Base-by-base conservation (phyloP, 768 basidiomycete genomes). In the Chiua virens region DNA sequence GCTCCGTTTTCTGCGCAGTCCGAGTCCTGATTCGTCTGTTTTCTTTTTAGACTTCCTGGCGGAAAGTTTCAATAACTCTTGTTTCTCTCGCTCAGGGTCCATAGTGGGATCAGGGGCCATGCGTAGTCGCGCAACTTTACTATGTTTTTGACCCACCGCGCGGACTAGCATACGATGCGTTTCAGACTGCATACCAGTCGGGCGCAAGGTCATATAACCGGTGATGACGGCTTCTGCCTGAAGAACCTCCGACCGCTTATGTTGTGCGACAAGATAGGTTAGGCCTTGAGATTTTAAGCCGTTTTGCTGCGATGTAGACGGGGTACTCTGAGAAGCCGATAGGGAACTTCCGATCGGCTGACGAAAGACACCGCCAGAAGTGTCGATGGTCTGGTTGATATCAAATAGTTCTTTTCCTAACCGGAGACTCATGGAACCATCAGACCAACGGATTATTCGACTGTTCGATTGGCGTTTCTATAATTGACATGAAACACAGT, bases 321-420 rank as follows among this genome's bases (percentile, higher is more conserved):
- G 55, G 55, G 76, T 70, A 17, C 73, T 69, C 56, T 77, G 75
- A 44, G 79, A 69, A 49, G 63, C 30, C 14, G 74, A 64, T 40
- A 72, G 71, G 52, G 75, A 61, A 55, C 75, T 70, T 54, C 81
- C 78, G 61, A 87, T 67, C 15, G 79, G 74, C 55, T 85, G 76
- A 50, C 87, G 80, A 47, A 85, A 65, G 51, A 80, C 63, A 50
- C 81, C 79, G 38, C 82, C 89, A 18, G 91, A 89, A 17, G 80
- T 86, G 63, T 94, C 90, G 51, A 90, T 74, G 53, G 80, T 83
- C 67, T 88, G 82, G 45, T 80, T 84, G 45, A 98, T 84, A 73
- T 98, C 94, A 71, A 95, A 98, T 5, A 97, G 75, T 63, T 98
- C 96, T 67, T 90, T 89, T 38, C 97, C 97, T 49, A 99, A 74